Evolutionary conservation across 2,329 filamentous ascomycete species (phyloP).

Genomic region (Monilinia fructicola): DNA sequence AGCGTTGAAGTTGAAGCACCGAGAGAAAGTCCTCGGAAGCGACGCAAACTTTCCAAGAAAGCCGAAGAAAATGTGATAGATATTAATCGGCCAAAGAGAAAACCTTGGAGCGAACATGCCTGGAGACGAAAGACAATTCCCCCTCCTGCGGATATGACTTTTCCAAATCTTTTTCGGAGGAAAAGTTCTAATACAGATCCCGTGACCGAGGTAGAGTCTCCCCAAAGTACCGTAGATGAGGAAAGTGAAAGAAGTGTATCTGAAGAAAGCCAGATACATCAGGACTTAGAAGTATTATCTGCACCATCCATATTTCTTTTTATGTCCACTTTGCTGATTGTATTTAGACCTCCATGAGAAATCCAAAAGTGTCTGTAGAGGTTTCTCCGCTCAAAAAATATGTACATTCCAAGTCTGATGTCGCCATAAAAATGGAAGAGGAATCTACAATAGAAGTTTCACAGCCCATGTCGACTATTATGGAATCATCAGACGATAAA

Average conservation of each 20-base stretch:
- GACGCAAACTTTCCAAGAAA: slow-evolving; percentile 10
- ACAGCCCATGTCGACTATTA: not conserved
- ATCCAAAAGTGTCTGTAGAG: not conserved
- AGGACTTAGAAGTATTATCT: not conserved
- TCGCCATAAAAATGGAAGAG: slow-evolving; percentile 12
- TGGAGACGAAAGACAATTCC: slow-evolving; percentile 17
- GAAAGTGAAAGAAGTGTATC: not conserved
- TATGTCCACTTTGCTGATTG: not conserved
- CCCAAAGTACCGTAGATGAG: not conserved
- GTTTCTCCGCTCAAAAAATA: not conserved
- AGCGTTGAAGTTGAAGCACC: slow-evolving; percentile 3
- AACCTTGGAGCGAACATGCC: slow-evolving; percentile 8
- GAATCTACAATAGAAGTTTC: not conserved
- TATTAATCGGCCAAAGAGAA: slow-evolving; percentile 3
- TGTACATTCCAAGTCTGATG: not conserved
- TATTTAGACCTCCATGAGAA: not conserved
- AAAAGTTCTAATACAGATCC: slow-evolving; percentile 17
- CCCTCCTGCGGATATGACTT: slow-evolving; percentile 9
- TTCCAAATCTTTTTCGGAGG: slow-evolving; percentile 16
- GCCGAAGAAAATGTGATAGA: slow-evolving; percentile 3
- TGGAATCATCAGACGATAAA: not conserved
- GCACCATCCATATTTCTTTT: not conserved
- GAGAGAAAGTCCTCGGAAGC: slow-evolving; percentile 14
- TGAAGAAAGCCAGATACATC: not conserved
- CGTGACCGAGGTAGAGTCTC: slow-evolving; percentile 1